phyloP scores from a whole-genome alignment of 176 grass and related monocot species.

The Aechmea fasciata region DNA sequence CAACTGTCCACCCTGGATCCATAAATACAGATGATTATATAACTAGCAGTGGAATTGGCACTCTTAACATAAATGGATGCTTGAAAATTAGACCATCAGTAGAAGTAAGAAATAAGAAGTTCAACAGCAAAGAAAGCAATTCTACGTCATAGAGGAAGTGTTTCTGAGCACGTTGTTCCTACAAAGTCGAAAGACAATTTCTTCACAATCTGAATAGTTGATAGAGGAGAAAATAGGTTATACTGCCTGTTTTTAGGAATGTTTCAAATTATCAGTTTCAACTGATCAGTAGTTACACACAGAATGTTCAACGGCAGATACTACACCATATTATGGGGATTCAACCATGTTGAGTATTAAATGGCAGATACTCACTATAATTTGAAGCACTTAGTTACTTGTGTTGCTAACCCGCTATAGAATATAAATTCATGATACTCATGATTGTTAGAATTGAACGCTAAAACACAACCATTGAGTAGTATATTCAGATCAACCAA shows the following conservation, averaged over 20 bases:
- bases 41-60: background rate
- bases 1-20: constrained; percentile 61
- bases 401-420: no score
- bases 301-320: background rate
- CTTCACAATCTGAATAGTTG: background rate
- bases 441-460: no score
- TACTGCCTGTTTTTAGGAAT: background rate
- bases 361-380: no score
- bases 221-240: background rate
- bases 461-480: no score
- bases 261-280: background rate
- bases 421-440: no score
- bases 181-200: background rate
- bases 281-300: background rate
- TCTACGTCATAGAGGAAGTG: background rate
- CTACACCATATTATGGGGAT: no score
- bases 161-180: background rate
- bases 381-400: no score
- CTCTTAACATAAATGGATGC: background rate
- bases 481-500: no score
- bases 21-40: background rate
- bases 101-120: constrained; percentile 9
- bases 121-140: background rate
- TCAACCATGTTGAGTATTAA: no score
- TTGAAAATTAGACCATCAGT: background rate